Evolutionary conservation across 164 flowering plant genomes (phyloP).

Genomic region (Aristolochia californica): DNA sequence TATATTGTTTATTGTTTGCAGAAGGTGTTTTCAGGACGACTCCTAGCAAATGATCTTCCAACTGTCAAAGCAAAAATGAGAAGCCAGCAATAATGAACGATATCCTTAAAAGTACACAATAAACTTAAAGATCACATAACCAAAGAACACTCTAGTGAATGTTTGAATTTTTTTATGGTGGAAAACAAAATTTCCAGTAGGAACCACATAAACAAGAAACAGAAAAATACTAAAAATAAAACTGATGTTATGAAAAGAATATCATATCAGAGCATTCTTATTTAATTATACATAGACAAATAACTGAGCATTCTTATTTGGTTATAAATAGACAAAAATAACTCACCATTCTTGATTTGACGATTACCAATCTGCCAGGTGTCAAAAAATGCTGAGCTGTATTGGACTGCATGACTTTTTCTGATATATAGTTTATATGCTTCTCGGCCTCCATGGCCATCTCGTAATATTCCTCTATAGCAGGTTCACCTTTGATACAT

Average conservation of each 20-base stretch:
- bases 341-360: conserved; percentile 78
- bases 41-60: conserved; percentile 80
- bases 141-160: too few relatives aligned
- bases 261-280: too few relatives aligned
- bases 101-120: too few relatives aligned
- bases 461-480: conserved; percentile 89
- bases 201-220: too few relatives aligned
- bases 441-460: conserved; percentile 60
- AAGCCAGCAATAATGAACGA: neutral
- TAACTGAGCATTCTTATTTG: too few relatives aligned
- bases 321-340: too few relatives aligned
- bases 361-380: conserved; percentile 82
- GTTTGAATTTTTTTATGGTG: too few relatives aligned
- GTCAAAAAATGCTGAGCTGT: conserved; percentile 44
- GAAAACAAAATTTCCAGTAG: too few relatives aligned
- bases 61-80: conserved; percentile 29
- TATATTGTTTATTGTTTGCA: conserved; percentile 38
- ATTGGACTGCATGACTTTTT: conserved; percentile 61
- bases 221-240: too few relatives aligned
- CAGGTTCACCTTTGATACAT: conserved; percentile 92
- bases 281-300: too few relatives aligned
- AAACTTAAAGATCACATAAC: too few relatives aligned
- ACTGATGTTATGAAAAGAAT: too few relatives aligned
- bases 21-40: conserved; percentile 66
- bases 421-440: conserved; percentile 31